Base-by-base conservation (phyloP, 768 basidiomycete species). In the Rhodosporidiobolus sp. region DNA sequence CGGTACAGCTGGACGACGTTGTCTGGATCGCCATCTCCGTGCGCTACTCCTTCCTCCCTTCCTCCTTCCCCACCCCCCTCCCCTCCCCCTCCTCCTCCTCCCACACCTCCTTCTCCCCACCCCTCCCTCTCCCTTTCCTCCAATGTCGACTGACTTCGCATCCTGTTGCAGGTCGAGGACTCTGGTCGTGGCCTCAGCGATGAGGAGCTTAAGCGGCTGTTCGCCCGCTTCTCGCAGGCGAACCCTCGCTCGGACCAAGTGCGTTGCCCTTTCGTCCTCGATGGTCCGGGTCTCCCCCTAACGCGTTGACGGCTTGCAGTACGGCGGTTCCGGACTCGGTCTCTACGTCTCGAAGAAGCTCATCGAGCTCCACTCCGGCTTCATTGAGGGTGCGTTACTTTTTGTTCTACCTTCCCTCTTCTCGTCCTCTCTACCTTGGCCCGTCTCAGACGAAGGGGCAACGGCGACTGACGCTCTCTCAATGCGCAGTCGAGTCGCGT, bases 341-440 rank as follows among this genome's bases (percentile, higher is more conserved):
- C 65, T 76, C 1, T 76, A 67, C 65, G 63, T 76, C 26, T 64
- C 61, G 12, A 65, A 69, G 60, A 70, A 70, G 66, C 64, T 76
- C 58, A 61, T 76, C 46, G 71, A 70, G 61, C 65, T 76, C 0
- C 75, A 76, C n/a, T 35, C 48, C 24, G 75, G 71, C 20, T 73
- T 73, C 65, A 70, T 73, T 65, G 73, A 74, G 55, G 70, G 65
- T 30, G 38, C 34, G 22, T 52, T n/a, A 0, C 3, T 26, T 11
- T 52, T 43, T 1, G 50, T 10, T 53, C 53, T 16, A 14, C 9
- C 24, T 48, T 58, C 28, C 28, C 48, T 30, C 52, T 53, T 17
- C 17, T 24, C 38, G 10, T 5, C 17, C 12, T 24, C 4, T 38
- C n/a, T 22, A 26, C 20, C 8, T n/a, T n/a, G n/a, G n/a, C n/a